phyloP scores from a whole-genome alignment of 73 alveolate genomes.

The Tetrahymena elliotti region DNA sequence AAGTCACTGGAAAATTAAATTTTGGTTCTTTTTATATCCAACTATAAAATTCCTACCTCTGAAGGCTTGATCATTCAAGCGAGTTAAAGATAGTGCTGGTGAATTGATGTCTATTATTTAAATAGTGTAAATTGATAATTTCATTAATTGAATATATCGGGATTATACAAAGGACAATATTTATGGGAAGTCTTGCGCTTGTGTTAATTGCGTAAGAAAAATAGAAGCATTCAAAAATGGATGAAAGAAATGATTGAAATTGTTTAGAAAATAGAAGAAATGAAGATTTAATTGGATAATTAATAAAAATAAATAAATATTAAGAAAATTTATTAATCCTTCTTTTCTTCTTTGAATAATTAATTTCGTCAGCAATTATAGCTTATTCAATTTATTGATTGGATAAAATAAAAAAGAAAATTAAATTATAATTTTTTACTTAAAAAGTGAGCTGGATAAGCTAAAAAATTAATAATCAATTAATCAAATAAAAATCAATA shows the following conservation, averaged over 20 bases:
- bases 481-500: background rate
- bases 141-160: background rate
- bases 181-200: too few species aligned
- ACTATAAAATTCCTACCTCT: background rate
- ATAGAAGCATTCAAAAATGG: background rate
- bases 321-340: background rate
- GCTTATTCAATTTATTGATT: background rate
- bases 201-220: background rate
- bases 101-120: background rate
- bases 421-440: background rate
- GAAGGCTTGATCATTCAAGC: background rate
- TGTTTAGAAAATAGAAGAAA: background rate
- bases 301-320: background rate
- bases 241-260: too few species aligned
- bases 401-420: background rate
- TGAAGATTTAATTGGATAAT: background rate
- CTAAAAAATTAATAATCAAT: background rate
- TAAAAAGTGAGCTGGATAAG: background rate
- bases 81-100: background rate
- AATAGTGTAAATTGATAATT: background rate
- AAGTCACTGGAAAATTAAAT: background rate
- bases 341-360: background rate
- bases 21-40: background rate
- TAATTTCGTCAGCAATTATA: background rate
- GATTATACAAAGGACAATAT: background rate